Conservation (phyloP, 2,329 filamentous ascomycete species). For the Aspergillus piperis region DNA sequence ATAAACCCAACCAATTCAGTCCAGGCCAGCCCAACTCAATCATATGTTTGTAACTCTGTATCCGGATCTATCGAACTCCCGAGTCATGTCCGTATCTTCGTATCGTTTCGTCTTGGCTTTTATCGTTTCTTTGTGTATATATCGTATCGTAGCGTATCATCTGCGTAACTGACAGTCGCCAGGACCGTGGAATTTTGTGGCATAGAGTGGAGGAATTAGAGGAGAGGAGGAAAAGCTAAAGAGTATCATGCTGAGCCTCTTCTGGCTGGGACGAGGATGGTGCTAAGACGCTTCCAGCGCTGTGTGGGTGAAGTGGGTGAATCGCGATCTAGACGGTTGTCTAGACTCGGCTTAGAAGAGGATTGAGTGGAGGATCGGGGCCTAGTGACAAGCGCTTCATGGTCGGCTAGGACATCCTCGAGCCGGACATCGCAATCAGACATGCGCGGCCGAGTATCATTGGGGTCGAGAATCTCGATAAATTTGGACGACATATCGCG, state of each 20-base stretch:
- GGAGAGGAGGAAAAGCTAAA: not conserved
- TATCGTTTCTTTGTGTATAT: not conserved
- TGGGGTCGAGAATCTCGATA: constrained; percentile 46
- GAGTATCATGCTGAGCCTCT: constrained; percentile 14
- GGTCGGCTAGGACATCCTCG: constrained; percentile 46
- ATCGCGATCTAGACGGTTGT: constrained; percentile 27
- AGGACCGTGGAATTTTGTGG: not conserved
- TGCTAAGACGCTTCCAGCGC: constrained; percentile 37
- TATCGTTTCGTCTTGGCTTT: not conserved
- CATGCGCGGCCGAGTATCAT: constrained; percentile 35
- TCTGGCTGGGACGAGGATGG: constrained; percentile 33
- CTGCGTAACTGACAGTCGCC: not conserved
- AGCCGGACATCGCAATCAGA: constrained; percentile 46
- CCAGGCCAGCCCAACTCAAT: not conserved
- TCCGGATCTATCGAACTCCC: constrained; percentile 7
- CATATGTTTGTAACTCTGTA: not conserved
- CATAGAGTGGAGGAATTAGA: not conserved
- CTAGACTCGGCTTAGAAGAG: constrained; percentile 35
- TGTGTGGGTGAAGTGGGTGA: constrained; percentile 30
- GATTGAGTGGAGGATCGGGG: constrained; percentile 39
- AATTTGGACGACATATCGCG: constrained; percentile 45
- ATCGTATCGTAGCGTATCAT: not conserved
- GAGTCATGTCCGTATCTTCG: not conserved
- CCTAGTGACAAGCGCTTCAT: constrained; percentile 39
- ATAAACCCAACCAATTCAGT: not conserved